Evolutionary conservation across 768 basidiomycete genomes (phyloP).

Genomic region (Termitomyces sp.): DNA sequence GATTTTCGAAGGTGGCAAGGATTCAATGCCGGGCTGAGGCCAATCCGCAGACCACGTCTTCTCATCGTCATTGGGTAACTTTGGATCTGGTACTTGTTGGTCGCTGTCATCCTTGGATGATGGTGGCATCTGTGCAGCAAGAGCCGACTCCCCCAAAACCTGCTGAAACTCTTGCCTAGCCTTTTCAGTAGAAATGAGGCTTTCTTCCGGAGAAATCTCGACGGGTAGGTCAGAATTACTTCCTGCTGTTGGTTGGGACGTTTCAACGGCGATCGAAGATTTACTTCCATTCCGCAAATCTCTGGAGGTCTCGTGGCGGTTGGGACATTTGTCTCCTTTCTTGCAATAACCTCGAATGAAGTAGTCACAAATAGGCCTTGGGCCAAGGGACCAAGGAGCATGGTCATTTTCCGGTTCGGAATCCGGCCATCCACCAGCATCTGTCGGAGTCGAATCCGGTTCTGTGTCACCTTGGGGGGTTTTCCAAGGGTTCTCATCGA

Average conservation of each 20-base stretch:
- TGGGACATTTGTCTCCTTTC: not conserved
- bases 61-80: slow-evolving; percentile 12
- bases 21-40: slow-evolving; percentile 10
- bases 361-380: not conserved
- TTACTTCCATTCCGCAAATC: not conserved
- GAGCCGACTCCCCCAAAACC: not conserved
- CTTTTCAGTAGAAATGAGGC: not conserved
- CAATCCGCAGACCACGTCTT: slow-evolving; percentile 16
- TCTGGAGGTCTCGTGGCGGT: not conserved
- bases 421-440: slow-evolving; percentile 3
- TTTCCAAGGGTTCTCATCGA: not conserved
- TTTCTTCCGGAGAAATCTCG: not conserved
- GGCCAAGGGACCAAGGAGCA: slow-evolving; percentile 4
- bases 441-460: not conserved
- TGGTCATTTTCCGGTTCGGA: slow-evolving; percentile 1
- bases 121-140: not conserved
- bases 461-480: not conserved
- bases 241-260: not conserved
- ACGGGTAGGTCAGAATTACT: not conserved
- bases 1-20: slow-evolving; percentile 9
- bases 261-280: not conserved
- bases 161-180: not conserved
- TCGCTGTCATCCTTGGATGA: not conserved
- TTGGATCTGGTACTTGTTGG: not conserved
- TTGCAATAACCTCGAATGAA: not conserved